These are phyloP conservation scores for Saussurea involucrata DNA, from an alignment of 129 eudicot genomes.

Conservation along the genomic window DNA sequence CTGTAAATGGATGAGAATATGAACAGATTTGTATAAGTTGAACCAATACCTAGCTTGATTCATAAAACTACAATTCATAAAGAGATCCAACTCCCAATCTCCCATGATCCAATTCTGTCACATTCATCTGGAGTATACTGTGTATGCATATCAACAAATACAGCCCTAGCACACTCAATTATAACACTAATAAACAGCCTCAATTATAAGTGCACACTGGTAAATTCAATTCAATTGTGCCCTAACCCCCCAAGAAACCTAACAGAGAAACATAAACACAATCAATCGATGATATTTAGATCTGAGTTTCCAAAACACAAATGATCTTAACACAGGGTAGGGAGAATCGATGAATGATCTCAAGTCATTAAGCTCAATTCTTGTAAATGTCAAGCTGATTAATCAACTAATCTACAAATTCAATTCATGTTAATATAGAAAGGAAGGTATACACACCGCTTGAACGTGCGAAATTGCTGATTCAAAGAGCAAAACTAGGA, in stretches of 20 bases:
- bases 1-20: not conserved
- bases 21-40: not conserved
- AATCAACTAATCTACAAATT: not conserved
- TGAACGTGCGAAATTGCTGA: slow-evolving; percentile 13
- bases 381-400: slow-evolving; percentile 6
- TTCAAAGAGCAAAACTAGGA: slow-evolving; percentile 3
- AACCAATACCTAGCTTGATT: slow-evolving; percentile 1
- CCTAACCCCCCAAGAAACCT: not conserved
- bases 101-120: not conserved
- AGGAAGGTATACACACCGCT: slow-evolving; percentile 11
- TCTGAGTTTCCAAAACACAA: slow-evolving; percentile 2
- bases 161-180: not conserved
- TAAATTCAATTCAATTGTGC: not conserved
- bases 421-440: not conserved
- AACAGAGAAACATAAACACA: not conserved
- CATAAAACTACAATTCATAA: not conserved
- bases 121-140: not conserved
- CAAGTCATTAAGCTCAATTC: slow-evolving; percentile 6
- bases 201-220: not conserved
- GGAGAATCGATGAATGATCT: slow-evolving; percentile 5
- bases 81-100: not conserved
- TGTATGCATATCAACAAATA: not conserved
- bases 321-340: not conserved
- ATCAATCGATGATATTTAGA: slow-evolving; percentile 5
- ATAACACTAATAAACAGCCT: not conserved